Base-by-base conservation (phyloP, 164 flowering plant species). In the Dillenia turbinata region DNA sequence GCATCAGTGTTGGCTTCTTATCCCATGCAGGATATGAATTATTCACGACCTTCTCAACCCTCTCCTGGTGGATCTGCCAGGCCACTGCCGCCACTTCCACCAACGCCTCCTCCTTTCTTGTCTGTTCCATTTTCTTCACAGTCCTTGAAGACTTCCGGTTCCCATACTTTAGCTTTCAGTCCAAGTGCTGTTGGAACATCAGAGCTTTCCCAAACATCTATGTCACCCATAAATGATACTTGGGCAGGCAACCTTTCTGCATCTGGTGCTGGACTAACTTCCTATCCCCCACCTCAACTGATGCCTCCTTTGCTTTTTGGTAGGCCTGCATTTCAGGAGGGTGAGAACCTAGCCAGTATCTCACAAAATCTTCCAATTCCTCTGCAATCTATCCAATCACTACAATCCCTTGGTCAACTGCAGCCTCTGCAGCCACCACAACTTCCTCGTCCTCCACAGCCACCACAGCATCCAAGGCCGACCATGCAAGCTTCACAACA, bases 371-470 rank as follows among this genome's bases (percentile, higher is more conserved):
- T 76, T 43, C 62, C 85, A 17, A 67, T 76, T 44, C 61, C 84
- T 63, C 79, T 77, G 54, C 61, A 81, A 44, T 55, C 87, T 15
- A 47, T 82, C 48, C 84, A 75, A 52, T 67, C 86, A 22, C 61
- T 81, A 59, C 93, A 82, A 66, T 72, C 90, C 46, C 71, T 74
- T 65, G 57, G 72, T 60, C 97, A 83, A 66, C 69, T 86, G 66
- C 96, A 85, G 81, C 93, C 96, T 8, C 71, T 89, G 65, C 97
- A 95, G 75, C 92, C 94, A 12, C 92, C 92, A 14, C 98, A 85
- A 67, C 81, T 80, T 49, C 84, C 81, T 52, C 84, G 85, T 16
- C 90, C 89, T 44, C 82, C 82, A 10, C 92, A 84, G 56, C 85
- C 84, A 55, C 85, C 95, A 65, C 96, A 80, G 69, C 96, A 83